phyloP scores from a whole-genome alignment of 2,329 filamentous ascomycete species.

The Pyrenophora teres region DNA sequence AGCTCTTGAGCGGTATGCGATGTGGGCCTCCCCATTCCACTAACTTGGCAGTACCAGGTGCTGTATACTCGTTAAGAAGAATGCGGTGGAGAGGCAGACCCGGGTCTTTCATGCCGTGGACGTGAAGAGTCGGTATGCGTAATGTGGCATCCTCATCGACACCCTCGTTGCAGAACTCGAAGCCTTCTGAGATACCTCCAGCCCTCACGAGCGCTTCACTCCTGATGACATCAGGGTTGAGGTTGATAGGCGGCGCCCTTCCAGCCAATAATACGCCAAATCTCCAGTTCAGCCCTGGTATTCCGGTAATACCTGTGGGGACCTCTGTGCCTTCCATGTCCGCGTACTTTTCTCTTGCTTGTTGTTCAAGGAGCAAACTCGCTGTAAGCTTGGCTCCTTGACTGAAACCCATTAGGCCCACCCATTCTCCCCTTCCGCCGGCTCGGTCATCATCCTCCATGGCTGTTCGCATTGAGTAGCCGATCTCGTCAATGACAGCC shows the following conservation, averaged over 20 bases:
- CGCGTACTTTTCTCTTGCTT: conserved; percentile 53
- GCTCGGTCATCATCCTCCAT: conserved; percentile 52
- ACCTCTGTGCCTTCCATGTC: conserved; percentile 32
- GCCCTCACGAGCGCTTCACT: conserved; percentile 48
- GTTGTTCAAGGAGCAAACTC: conserved; percentile 61
- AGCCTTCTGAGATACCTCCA: conserved; percentile 52
- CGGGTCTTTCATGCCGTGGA: conserved; percentile 66
- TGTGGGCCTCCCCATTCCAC: conserved; percentile 77
- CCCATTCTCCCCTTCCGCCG: conserved; percentile 52
- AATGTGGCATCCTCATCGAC: conserved; percentile 56
- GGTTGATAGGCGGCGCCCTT: conserved; percentile 62
- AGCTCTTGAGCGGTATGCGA: conserved; percentile 69
- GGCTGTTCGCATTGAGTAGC: conserved; percentile 51
- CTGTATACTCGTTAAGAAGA: conserved; percentile 64
- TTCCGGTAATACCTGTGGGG: conserved; percentile 30
- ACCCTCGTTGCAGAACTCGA: conserved; percentile 35
- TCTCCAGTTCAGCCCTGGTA: conserved; percentile 52
- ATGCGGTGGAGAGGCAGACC: conserved; percentile 64
- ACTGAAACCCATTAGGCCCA: conserved; percentile 57
- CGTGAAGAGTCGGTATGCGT: conserved; percentile 66
- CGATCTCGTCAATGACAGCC: conserved; percentile 53
- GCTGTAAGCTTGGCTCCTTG: conserved; percentile 56
- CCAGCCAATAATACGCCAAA: conserved; percentile 69
- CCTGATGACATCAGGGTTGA: conserved; percentile 49
- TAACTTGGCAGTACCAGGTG: conserved; percentile 57